These are phyloP conservation scores for Massariosphaeria phaeospora DNA, from an alignment of 495 filamentous ascomycete genomes.

Conservation along the genomic window DNA sequence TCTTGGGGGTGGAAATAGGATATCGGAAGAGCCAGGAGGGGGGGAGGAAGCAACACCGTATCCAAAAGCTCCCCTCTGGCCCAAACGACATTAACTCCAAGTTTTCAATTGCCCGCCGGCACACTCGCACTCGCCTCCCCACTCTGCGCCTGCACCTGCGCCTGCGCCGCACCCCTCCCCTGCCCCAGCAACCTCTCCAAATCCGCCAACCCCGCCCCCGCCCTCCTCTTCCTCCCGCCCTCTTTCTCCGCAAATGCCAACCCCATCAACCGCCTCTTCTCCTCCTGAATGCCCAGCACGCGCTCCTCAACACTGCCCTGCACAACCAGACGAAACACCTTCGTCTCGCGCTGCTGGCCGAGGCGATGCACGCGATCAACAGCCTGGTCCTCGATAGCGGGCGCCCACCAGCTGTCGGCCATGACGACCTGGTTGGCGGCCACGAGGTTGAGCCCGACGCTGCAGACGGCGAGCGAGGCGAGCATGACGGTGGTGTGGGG, in stretches of 20 bases:
- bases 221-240: constrained; percentile 30
- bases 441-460: constrained; percentile 84
- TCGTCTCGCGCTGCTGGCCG: constrained; percentile 72
- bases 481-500: constrained; percentile 72
- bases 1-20: too few relatives aligned
- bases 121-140: background rate
- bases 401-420: constrained; percentile 84
- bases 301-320: constrained; percentile 81
- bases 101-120: background rate
- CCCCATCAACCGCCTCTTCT: constrained; percentile 74
- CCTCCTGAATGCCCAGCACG: constrained; percentile 72
- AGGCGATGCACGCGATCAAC: constrained; percentile 86
- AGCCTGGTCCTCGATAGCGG: constrained; percentile 90
- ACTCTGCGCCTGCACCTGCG: background rate
- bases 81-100: background rate
- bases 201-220: constrained; percentile 48
- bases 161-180: background rate
- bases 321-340: constrained; percentile 78
- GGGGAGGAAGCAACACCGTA: too few relatives aligned
- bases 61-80: too few relatives aligned
- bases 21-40: too few relatives aligned
- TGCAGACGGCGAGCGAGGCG: constrained; percentile 74
- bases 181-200: constrained; percentile 51
- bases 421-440: constrained; percentile 84
- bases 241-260: constrained; percentile 52